Evolutionary conservation across 257 asterid species (phyloP).

Genomic region (Forsythia suspensa): DNA sequence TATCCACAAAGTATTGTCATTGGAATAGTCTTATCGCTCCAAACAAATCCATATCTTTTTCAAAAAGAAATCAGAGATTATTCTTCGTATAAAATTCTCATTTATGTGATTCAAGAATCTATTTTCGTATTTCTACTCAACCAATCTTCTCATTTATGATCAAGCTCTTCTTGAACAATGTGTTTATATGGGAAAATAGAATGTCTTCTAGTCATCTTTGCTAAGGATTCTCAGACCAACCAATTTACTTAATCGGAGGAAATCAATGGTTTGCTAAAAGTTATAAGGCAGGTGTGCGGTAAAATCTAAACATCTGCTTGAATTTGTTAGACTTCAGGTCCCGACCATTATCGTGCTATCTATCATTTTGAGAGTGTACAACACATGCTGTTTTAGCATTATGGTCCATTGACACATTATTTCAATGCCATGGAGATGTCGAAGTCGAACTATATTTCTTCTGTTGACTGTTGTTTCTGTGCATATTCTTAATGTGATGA

Average conservation of each 20-base stretch:
- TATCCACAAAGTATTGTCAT: not conserved
- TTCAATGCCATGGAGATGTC: not conserved
- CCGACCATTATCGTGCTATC: not conserved
- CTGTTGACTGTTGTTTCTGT: constrained; percentile 2
- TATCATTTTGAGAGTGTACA: not conserved
- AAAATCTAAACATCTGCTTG: not conserved
- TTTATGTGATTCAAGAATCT: not conserved
- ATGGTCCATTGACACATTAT: not conserved
- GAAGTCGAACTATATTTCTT: not conserved
- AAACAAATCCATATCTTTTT: not conserved
- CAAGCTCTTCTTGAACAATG: not conserved
- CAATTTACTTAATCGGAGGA: not conserved
- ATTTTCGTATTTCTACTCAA: not conserved
- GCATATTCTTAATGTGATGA: constrained; percentile 13
- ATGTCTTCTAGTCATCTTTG: not conserved
- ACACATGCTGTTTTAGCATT: not conserved
- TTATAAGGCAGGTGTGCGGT: not conserved
- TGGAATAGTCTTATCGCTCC: not conserved
- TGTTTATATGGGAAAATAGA: too few relatives aligned
- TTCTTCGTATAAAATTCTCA: not conserved
- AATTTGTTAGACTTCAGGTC: not conserved
- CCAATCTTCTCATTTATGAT: not conserved
- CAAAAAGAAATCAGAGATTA: not conserved
- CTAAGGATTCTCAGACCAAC: not conserved
- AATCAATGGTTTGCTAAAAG: too few relatives aligned